Conservation (phyloP, 2,329 filamentous ascomycete genomes). For the Pseudogymnoascus sp. region DNA sequence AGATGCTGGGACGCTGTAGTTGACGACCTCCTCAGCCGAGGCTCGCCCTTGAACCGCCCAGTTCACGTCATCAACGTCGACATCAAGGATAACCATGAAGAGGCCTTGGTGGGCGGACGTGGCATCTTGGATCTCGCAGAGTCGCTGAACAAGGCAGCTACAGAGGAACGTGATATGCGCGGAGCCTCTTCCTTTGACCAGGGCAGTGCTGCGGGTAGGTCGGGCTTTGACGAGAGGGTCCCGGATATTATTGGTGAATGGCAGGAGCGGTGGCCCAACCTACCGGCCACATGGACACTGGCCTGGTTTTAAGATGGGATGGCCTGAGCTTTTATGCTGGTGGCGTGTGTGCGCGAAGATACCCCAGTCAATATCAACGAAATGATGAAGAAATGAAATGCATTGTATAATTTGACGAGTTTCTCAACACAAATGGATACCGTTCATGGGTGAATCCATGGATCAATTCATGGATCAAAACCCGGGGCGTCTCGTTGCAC, state of each 20-base stretch:
- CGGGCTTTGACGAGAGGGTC: conserved; percentile 84
- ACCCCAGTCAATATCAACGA: background rate
- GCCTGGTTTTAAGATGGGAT: conserved; percentile 68
- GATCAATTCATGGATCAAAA: too few relatives aligned
- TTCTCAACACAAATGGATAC: background rate
- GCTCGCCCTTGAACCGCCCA: conserved; percentile 77
- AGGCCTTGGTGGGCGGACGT: conserved; percentile 80
- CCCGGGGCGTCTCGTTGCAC: background rate
- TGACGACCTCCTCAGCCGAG: conserved; percentile 82
- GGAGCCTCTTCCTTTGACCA: conserved; percentile 61
- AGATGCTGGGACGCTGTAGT: conserved; percentile 97
- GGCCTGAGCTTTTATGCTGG: background rate
- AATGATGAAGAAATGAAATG: conserved; percentile 11
- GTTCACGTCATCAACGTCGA: conserved; percentile 98
- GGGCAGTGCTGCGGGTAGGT: conserved; percentile 56
- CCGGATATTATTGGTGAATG: conserved; percentile 85
- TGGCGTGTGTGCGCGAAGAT: background rate
- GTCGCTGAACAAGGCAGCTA: conserved; percentile 70
- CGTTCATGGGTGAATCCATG: too few relatives aligned
- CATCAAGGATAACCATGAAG: conserved; percentile 97
- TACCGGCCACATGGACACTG: conserved; percentile 89
- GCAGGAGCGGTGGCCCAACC: conserved; percentile 89
- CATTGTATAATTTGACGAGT: conserved; percentile 15
- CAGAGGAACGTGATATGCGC: conserved; percentile 61
- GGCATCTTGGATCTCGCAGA: conserved; percentile 89